These are phyloP conservation scores for Heterobasidion annosum DNA, from an alignment of 1,284 basidiomycete genomes.

Conservation along the genomic window DNA sequence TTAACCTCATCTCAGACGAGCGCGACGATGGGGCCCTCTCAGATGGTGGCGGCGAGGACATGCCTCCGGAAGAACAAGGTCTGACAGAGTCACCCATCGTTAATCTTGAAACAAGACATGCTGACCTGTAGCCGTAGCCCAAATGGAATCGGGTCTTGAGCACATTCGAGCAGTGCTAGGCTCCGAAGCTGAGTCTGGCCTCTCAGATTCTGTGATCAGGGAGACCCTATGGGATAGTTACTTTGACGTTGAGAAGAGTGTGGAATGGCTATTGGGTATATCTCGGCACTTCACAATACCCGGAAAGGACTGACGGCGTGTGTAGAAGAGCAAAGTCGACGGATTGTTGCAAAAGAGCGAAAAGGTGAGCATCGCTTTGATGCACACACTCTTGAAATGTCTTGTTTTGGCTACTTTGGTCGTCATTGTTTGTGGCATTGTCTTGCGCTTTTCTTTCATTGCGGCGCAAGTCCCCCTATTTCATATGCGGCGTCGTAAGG, in stretches of 20 bases:
- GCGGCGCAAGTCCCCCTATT: conserved; percentile 8
- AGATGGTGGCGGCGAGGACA: conserved; percentile 54
- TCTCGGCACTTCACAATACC: conserved; percentile 6
- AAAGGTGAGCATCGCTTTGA: conserved; percentile 61
- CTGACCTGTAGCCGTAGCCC: conserved; percentile 35
- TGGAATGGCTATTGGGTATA: conserved; percentile 68
- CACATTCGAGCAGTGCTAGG: conserved; percentile 64
- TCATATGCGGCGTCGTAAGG: conserved; percentile 13
- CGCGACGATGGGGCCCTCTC: conserved; percentile 64
- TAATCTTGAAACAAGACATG: neutral
- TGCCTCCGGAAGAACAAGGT: conserved; percentile 69
- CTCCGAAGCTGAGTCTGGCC: conserved; percentile 49
- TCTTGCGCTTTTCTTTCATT: conserved; percentile 18
- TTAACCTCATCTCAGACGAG: conserved; percentile 42
- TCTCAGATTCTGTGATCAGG: conserved; percentile 71
- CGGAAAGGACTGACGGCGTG: neutral
- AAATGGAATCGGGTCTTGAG: conserved; percentile 64
- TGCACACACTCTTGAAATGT: neutral
- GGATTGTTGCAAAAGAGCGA: conserved; percentile 50
- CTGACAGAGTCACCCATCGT: conserved; percentile 5
- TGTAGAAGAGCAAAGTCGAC: conserved; percentile 55
- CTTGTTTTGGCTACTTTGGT: conserved; percentile 11
- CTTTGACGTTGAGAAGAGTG: conserved; percentile 78
- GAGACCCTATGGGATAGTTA: conserved; percentile 85
- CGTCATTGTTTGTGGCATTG: conserved; percentile 17